These are phyloP conservation scores for Fusarium acutatum DNA, from an alignment of 2,329 filamentous ascomycete species.

Conservation along the genomic window DNA sequence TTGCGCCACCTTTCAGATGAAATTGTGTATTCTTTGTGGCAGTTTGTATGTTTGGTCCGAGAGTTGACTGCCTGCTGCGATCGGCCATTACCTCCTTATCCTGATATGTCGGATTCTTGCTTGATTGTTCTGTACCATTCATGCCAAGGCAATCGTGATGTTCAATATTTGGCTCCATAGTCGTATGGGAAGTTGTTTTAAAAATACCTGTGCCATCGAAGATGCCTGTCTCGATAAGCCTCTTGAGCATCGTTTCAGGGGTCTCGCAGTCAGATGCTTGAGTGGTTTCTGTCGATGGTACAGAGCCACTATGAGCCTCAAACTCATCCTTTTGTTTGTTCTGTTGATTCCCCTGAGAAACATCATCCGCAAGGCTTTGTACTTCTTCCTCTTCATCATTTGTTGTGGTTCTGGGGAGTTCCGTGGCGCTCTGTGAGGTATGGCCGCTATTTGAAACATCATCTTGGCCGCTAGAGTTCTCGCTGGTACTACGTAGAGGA, in stretches of 20 bases:
- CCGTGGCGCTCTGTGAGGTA: background rate
- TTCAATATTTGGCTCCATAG: background rate
- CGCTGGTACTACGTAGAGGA: background rate
- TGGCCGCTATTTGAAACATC: background rate
- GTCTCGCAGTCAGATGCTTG: background rate
- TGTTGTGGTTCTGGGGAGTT: background rate
- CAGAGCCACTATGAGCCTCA: background rate
- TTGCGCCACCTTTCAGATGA: background rate
- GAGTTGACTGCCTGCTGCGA: background rate
- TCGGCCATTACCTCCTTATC: slow-evolving; percentile 35
- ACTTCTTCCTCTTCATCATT: background rate
- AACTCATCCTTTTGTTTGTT: background rate
- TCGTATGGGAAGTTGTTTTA: background rate
- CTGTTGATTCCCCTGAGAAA: background rate
- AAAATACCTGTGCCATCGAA: slow-evolving; percentile 23
- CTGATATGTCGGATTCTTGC: slow-evolving; percentile 6
- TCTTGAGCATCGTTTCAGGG: slow-evolving; percentile 2
- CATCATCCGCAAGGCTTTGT: background rate
- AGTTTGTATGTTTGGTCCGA: background rate
- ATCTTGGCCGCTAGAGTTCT: background rate
- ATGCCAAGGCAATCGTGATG: background rate
- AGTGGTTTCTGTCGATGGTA: background rate
- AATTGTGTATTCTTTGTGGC: background rate
- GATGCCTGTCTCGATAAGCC: slow-evolving; percentile 31
- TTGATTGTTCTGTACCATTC: background rate